These are phyloP conservation scores for Trapa incisa DNA, from an alignment of 345 rosid genomes.

Conservation along the genomic window DNA sequence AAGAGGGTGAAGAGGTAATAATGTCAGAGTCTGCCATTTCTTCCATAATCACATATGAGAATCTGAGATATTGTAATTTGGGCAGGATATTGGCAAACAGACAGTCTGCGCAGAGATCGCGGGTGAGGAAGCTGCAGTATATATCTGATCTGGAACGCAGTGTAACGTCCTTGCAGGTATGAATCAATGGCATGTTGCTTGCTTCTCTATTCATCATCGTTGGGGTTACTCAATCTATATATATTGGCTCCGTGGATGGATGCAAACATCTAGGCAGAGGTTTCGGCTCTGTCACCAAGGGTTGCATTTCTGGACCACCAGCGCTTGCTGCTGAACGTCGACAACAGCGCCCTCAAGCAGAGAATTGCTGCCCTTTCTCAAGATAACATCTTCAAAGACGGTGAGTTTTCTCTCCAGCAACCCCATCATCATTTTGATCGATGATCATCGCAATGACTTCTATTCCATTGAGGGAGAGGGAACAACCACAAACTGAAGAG, in stretches of 20 bases:
- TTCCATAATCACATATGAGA: no score
- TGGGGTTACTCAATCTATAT: no score
- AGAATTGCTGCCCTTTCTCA: constrained; percentile 88
- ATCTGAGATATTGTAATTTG: background rate
- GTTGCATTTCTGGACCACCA: constrained; percentile 85
- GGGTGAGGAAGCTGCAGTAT: constrained; percentile 82
- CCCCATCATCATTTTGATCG: background rate
- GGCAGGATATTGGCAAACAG: constrained; percentile 76
- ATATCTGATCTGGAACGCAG: constrained; percentile 90
- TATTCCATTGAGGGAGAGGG: background rate
- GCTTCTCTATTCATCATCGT: background rate
- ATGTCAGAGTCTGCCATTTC: background rate
- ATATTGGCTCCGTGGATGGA: background rate
- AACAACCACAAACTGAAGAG: background rate
- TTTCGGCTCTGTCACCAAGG: constrained; percentile 72
- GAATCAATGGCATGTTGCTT: background rate
- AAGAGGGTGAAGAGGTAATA: constrained; percentile 81
- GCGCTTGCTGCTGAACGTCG: constrained; percentile 70
- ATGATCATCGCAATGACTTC: no score
- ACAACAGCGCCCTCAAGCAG: constrained; percentile 81
- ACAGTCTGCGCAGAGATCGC: constrained; percentile 89
- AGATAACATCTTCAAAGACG: constrained; percentile 87
- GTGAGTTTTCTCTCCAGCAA: constrained; percentile 17
- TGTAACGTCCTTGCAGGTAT: constrained; percentile 73
- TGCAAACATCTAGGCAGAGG: constrained; percentile 41